Conservation (phyloP, 179 eudicot genomes). For the Nepenthes alata region DNA sequence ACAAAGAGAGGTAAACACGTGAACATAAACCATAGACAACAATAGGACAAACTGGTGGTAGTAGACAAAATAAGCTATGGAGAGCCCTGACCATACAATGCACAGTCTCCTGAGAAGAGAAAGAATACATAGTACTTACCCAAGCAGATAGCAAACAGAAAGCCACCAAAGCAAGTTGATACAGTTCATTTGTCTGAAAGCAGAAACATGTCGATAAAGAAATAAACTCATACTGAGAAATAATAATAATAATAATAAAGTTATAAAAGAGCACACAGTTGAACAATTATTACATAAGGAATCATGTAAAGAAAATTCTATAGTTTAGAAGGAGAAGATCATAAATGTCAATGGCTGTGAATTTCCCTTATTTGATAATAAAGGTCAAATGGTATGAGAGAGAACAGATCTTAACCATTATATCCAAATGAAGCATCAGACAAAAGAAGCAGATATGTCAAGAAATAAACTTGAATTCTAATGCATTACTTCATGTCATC, state of each 20-base stretch:
- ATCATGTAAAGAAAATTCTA: not conserved
- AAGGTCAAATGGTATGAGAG: no score
- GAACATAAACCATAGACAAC: not conserved
- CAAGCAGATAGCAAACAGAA: slow-evolving; percentile 97
- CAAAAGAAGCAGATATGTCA: no score
- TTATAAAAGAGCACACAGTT: not conserved
- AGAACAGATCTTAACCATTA: no score
- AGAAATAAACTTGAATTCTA: no score
- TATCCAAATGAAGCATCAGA: no score
- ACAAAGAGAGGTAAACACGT: no score
- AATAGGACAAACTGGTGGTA: no score
- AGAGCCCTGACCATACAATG: not conserved
- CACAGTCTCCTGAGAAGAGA: not conserved
- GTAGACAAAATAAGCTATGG: no score
- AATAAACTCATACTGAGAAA: not conserved
- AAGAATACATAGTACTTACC: slow-evolving; percentile 36
- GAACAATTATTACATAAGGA: not conserved
- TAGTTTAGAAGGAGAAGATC: not conserved
- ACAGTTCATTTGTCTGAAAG: slow-evolving; percentile 90
- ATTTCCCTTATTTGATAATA: no score
- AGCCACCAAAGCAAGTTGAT: slow-evolving; percentile 92
- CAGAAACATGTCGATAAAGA: slow-evolving; percentile 1
- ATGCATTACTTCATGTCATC: no score
- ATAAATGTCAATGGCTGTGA: not conserved
- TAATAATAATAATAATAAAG: not conserved